These are phyloP conservation scores for Dionaea muscipula DNA, from an alignment of 179 eudicot species.

Conservation along the genomic window DNA sequence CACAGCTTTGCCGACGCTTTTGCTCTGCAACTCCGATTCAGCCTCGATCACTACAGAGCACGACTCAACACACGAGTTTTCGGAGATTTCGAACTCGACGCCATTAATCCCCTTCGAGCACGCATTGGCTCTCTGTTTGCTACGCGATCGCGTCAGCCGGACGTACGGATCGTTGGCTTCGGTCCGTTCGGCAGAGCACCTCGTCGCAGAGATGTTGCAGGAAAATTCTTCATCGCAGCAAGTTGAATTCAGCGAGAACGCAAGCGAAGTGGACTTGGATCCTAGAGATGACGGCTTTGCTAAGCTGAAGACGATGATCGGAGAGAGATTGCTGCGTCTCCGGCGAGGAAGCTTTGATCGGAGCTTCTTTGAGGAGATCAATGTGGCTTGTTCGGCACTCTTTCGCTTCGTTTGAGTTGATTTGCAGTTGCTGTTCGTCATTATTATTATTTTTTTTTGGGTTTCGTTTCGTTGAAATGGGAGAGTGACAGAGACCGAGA, in stretches of 20 bases:
- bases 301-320: slow-evolving; percentile 25
- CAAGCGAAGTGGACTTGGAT: slow-evolving; percentile 12
- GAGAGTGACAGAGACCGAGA: too few relatives aligned
- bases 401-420: not conserved
- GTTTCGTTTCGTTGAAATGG: not conserved
- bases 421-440: not conserved
- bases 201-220: slow-evolving; percentile 32
- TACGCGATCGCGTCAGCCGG: slow-evolving; percentile 21
- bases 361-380: slow-evolving; percentile 29
- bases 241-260: slow-evolving; percentile 11
- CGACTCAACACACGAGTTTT: slow-evolving; percentile 63
- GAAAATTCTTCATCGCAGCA: slow-evolving; percentile 27
- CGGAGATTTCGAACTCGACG: slow-evolving; percentile 25
- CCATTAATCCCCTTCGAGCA: slow-evolving; percentile 10
- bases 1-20: slow-evolving; percentile 2
- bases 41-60: slow-evolving; percentile 23
- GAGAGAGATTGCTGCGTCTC: slow-evolving; percentile 42
- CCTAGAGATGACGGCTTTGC: not conserved
- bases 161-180: slow-evolving; percentile 15
- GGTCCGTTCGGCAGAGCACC: slow-evolving; percentile 17
- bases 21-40: slow-evolving; percentile 26
- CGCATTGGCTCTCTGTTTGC: slow-evolving; percentile 18
- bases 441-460: not conserved
- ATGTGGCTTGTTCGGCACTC: not conserved
- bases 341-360: slow-evolving; percentile 72